These are phyloP conservation scores for Voacanga thouarsii DNA, from an alignment of 257 asterid genomes.

Conservation along the genomic window DNA sequence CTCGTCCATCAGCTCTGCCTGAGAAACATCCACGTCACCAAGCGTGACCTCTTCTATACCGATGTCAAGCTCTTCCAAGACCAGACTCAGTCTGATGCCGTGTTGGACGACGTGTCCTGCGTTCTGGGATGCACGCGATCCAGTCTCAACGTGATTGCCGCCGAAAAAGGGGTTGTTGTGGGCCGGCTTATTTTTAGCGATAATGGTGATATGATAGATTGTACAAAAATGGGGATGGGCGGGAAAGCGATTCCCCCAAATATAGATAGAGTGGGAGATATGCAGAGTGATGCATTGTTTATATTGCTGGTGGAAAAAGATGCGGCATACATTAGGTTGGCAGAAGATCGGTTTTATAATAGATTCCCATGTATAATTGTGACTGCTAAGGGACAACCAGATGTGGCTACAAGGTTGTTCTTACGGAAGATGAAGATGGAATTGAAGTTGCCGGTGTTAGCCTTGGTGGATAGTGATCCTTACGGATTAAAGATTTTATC, in stretches of 20 bases:
- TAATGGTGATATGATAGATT: slow-evolving; percentile 80
- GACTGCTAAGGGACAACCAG: slow-evolving; percentile 85
- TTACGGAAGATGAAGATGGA: slow-evolving; percentile 80
- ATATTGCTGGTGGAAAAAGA: slow-evolving; percentile 81
- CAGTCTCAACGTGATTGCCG: slow-evolving; percentile 75
- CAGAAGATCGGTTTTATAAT: slow-evolving; percentile 76
- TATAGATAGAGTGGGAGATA: slow-evolving; percentile 85
- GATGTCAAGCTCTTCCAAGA: slow-evolving; percentile 89
- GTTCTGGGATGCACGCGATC: slow-evolving; percentile 78
- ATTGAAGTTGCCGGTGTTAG: slow-evolving; percentile 76
- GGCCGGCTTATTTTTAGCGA: slow-evolving; percentile 80
- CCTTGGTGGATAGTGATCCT: slow-evolving; percentile 86
- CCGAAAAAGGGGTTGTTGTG: slow-evolving; percentile 84
- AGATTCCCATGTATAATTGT: slow-evolving; percentile 82
- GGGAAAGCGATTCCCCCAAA: slow-evolving; percentile 94
- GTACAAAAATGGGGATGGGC: slow-evolving; percentile 93
- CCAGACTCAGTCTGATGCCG: slow-evolving; percentile 69
- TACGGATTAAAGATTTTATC: slow-evolving; percentile 80
- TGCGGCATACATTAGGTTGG: slow-evolving; percentile 81
- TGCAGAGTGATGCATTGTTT: slow-evolving; percentile 86
- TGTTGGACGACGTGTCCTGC: slow-evolving; percentile 78
- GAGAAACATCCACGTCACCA: slow-evolving; percentile 82
- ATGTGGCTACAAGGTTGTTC: slow-evolving; percentile 78
- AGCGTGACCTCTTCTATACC: slow-evolving; percentile 84
- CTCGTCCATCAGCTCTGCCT: slow-evolving; percentile 72